Conservation (phyloP, 75 land plant genomes). For the Ceratopteris richardii region DNA sequence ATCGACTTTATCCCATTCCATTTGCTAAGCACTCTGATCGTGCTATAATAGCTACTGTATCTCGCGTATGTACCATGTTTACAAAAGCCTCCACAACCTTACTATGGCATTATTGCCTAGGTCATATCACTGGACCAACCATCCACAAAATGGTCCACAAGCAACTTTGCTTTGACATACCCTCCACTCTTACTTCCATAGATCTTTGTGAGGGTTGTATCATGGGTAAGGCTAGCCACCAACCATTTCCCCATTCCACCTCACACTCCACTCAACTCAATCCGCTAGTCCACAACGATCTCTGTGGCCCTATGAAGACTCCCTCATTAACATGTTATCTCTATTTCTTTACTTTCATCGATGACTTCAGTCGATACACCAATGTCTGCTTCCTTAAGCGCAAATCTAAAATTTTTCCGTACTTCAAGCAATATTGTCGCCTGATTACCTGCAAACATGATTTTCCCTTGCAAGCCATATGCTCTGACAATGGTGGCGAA, state of each 20-base stretch:
- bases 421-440: no score
- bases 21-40: not conserved
- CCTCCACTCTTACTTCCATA: not conserved
- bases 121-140: not conserved
- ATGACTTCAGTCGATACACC: not conserved
- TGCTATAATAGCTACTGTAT: not conserved
- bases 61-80: not conserved
- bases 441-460: not conserved
- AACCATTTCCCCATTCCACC: not conserved
- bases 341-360: constrained; percentile 1
- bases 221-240: not conserved
- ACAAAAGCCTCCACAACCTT: not conserved
- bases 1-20: not conserved
- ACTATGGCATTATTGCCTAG: not conserved
- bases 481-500: constrained; percentile 14
- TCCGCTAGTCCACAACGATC: constrained; percentile 13
- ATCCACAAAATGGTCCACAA: not conserved
- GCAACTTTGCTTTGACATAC: not conserved
- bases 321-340: not conserved
- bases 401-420: no score
- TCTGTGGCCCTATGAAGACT: constrained; percentile 15
- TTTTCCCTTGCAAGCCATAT: not conserved
- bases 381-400: no score
- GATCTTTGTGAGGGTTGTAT: not conserved
- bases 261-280: not conserved